Base-by-base conservation (phyloP, 495 filamentous ascomycete genomes). In the Terfezia claveryi region DNA sequence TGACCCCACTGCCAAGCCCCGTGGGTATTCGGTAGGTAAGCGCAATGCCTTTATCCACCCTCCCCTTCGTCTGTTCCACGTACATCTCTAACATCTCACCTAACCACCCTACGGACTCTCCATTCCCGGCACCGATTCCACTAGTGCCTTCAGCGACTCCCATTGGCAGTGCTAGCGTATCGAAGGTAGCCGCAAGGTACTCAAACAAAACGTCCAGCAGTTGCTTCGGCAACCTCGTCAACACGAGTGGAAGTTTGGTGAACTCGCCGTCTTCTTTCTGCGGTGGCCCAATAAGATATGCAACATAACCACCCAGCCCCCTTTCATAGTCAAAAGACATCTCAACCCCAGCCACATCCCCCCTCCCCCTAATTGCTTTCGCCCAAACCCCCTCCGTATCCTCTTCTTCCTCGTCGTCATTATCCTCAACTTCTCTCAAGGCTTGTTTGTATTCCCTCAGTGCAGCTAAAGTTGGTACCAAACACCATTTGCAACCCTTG, bases 151-250 rank as follows among this genome's bases (percentile, higher is more conserved):
- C 57, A 2, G 76, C 56, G 37, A 75, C 72, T 14, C 41, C 23
- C 0, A 72, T 66, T 0, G 73, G 61, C 5, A 76, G 66, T 4
- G 66, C 65, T 0, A 76, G 59, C 0, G 62, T 55, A 10, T 80
- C 76, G 59, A 80, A 80, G 23, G 67, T 76, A 1, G 70, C 56
- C 4, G 66, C 63, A 1, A 80, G 57, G 55, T 76, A 80, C 0
- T 64, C 53, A 11, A 71, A 56, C 46, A 79, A 69, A 0, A 69
- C 72, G 46, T 75, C 71, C n/a, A 76, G 66, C 14, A 79, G 63
- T 1, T 69, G 52, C 37, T 60, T 70, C 1, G 76, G 75, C 52
- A 77, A 68, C n/a, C 71, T 71, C 1, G 71, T 73, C 46, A 79
- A 60, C 5, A 79, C 63, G n/a, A 79, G 55, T 0, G 76, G 76